Evolutionary conservation across 2,329 filamentous ascomycete species (phyloP).

Genomic region (Arthrobotrys sphaeroides): DNA sequence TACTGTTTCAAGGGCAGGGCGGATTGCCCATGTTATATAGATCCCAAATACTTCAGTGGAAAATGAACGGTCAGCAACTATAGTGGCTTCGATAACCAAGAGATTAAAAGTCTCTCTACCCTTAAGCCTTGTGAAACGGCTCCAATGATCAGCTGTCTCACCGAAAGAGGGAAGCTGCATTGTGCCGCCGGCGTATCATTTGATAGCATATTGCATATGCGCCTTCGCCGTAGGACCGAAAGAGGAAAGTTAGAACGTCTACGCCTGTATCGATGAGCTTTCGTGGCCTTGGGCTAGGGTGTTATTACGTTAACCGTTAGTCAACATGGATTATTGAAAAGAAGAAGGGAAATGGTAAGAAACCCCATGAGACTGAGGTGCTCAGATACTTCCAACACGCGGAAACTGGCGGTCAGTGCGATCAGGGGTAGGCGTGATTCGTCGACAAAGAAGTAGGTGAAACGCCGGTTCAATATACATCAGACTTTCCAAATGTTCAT

Average conservation of each 20-base stretch:
- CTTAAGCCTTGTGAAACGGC: constrained; percentile 13
- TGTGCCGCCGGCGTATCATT: constrained; percentile 34
- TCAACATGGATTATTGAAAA: not conserved
- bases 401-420: constrained; percentile 20
- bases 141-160: constrained; percentile 20
- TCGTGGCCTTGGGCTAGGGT: not conserved
- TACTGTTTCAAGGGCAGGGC: constrained; percentile 10
- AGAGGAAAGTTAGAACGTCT: constrained; percentile 32
- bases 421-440: constrained; percentile 16
- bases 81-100: not conserved
- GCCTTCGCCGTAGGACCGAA: constrained; percentile 26
- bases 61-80: not conserved
- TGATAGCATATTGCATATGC: constrained; percentile 13
- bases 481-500: constrained; percentile 32
- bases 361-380: not conserved
- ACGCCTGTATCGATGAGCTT: not conserved
- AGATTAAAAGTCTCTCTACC: not conserved
- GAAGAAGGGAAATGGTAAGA: constrained; percentile 3
- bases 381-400: constrained; percentile 1
- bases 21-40: constrained; percentile 32
- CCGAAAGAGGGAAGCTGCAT: constrained; percentile 45
- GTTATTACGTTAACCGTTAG: constrained; percentile 14
- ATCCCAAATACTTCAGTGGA: not conserved
- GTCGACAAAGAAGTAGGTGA: constrained; percentile 22
- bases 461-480: constrained; percentile 16